Evolutionary conservation across 768 basidiomycete species (phyloP).

Genomic region (Tulasnella sp.): DNA sequence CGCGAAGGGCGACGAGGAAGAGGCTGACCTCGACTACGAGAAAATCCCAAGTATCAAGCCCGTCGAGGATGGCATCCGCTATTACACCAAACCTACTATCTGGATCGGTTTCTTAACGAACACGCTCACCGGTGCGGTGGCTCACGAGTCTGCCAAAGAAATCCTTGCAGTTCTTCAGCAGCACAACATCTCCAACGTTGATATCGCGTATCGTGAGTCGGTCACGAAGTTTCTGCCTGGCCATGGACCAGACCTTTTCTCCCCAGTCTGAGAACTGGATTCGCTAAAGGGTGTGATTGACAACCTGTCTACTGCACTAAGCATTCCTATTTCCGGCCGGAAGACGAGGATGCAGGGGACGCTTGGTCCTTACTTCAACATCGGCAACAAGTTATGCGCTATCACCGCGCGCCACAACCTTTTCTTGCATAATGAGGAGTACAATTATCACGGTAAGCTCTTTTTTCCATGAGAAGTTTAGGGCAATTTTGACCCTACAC

Average conservation of each 20-base stretch:
- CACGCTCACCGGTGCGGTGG: background rate
- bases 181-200: constrained; percentile 3
- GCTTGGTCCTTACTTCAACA: constrained; percentile 25
- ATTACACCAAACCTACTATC: constrained; percentile 4
- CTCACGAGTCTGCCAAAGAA: constrained; percentile 2
- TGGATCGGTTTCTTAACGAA: constrained; percentile 14
- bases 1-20: background rate
- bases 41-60: constrained; percentile 21
- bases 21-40: constrained; percentile 16
- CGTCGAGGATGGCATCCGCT: background rate
- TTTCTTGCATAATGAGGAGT: constrained; percentile 15
- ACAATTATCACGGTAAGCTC: constrained; percentile 24
- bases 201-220: constrained; percentile 11
- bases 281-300: background rate
- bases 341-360: constrained; percentile 25
- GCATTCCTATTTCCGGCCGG: constrained; percentile 22
- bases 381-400: constrained; percentile 13
- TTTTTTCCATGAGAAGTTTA: constrained; percentile 20
- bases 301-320: background rate
- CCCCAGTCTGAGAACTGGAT: background rate
- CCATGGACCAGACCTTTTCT: constrained; percentile 4
- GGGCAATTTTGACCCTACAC: constrained; percentile 22
- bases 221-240: background rate
- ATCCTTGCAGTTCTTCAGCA: background rate
- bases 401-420: constrained; percentile 17